Base-by-base conservation (phyloP, 306 rosid species). In the Mucuna pruriens region DNA sequence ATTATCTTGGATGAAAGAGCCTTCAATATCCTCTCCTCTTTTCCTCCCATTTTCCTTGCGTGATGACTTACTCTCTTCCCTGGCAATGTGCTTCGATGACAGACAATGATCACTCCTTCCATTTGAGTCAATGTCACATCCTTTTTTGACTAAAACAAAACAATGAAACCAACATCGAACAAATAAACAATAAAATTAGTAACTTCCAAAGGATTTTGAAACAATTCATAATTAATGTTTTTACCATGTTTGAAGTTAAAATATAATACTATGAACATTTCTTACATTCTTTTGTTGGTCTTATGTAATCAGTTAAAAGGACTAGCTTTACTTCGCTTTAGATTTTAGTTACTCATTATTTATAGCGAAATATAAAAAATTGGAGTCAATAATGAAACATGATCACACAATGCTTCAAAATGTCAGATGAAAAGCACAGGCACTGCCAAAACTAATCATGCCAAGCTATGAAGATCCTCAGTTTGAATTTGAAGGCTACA, bases 111-210 rank as follows among this genome's bases (percentile, higher is more conserved):
- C 85, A 61, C 55, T 57, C 64, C 62, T 85, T 82, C 62, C 81
- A 66, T 67, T 84, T 44, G 83, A 29, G 52, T 86, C 87, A 74
- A 73, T 70, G 19, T 57, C 74, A 33, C 74, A 75, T 77, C 82
- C 90, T 46, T 88, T 71, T 81, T 86, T 85, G n/a, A 90, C 94
- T 88, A 81, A 86, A 76, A 74, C 6, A 78, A 49, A 74, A 63
- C 61, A 64, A 2, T 61, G 45, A 29, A 54, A 68, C 26, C 48
- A 51, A 19, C 68, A 49, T 63, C 46, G 44, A 84, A 63, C 22
- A 69, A 25, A 68, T 10, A n/a, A 48, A 65, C 9, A 38, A 8
- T 12, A 17, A 75, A 73, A 60, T 40, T 22, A 66, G 6, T 42
- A 78, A 29, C 71, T 71, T 33, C 3, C 9, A 48, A 38, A 72